Evolutionary conservation across 148 eudicot genomes (phyloP).

Genomic region (Limonium bicolor): DNA sequence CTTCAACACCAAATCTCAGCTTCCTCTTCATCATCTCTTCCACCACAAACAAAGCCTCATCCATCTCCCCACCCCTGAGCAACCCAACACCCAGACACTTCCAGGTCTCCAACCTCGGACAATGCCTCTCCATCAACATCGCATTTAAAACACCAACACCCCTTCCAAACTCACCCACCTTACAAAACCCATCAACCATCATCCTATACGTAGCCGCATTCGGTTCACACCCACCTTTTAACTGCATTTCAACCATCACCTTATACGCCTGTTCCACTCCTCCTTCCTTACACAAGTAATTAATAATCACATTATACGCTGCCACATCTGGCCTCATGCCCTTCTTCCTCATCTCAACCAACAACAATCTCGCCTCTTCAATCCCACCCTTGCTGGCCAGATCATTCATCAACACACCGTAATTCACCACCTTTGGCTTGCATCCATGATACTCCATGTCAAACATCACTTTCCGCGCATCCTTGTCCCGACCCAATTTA

Average conservation of each 20-base stretch:
- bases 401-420: constrained; percentile 76
- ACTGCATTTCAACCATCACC: constrained; percentile 71
- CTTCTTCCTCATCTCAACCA: constrained; percentile 71
- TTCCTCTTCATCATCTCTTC: constrained; percentile 72
- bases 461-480: constrained; percentile 88
- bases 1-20: constrained; percentile 25
- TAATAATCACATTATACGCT: constrained; percentile 51
- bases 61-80: constrained; percentile 32
- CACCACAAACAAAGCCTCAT: constrained; percentile 57
- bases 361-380: constrained; percentile 55
- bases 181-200: constrained; percentile 79
- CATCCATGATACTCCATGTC: constrained; percentile 93
- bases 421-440: constrained; percentile 40
- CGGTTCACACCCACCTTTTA: constrained; percentile 59
- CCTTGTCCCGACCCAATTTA: constrained; percentile 36
- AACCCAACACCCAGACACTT: constrained; percentile 50
- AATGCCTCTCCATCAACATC: constrained; percentile 57
- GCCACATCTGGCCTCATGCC: constrained; percentile 69
- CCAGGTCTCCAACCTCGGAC: constrained; percentile 56
- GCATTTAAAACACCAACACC: constrained; percentile 54
- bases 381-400: constrained; percentile 41
- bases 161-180: constrained; percentile 34
- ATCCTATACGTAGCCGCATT: constrained; percentile 82
- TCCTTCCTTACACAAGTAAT: constrained; percentile 46
- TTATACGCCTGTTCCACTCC: constrained; percentile 57